Evolutionary conservation across 306 rosid species (phyloP), one percentile per base, ranked within the genome.

Genomic region (Potentilla sterilis): DNA sequence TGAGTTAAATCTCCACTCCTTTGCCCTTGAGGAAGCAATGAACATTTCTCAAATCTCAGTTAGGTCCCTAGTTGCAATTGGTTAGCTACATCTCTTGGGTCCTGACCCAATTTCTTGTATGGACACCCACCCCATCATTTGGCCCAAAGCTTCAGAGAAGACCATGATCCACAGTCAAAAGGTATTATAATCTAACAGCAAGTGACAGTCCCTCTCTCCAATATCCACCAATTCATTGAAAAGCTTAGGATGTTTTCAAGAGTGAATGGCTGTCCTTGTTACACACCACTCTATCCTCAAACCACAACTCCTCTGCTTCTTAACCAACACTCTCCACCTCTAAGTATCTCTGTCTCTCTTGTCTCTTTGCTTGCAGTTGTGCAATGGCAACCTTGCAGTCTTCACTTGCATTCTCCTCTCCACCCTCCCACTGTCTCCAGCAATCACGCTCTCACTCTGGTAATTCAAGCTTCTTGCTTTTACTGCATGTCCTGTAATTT

Each of bases 341-440:
- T 9, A 34, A 62, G 55, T 14, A 75, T 47, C 14, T 5, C 32
- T 41, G 46, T 14, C 69, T 24, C 18, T 11, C 66, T 51, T 51
- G 16, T 21, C 12, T 69, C 77, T 68, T 51, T 76, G 73, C 58
- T 34, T 42, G 24, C 6, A 43, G 8, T 51, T 12, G 3, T 3
- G 81, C 85, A 81, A 96, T 92, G 99, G 93, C 98, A 61, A 65
- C 96, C 77, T 75, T 96, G 72, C 93, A 88, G 58, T 87, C 69
- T 37, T 65, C 89, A 84, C 91, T 92, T 62, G 91, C 90, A n/a
- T 78, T 87, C 54, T 85, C 91, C 44, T 87, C 92, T 81, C 88
- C 89, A 1, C 74, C 86, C 81, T 86, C 88, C 70, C 86, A 83
- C 67, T 80, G 85, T 67, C 84, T 85, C 52, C 96, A 79, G 63